Evolutionary conservation across 495 filamentous ascomycete genomes (phyloP), one percentile per base, ranked within the genome.

Genomic region (Bacidia rubella): DNA sequence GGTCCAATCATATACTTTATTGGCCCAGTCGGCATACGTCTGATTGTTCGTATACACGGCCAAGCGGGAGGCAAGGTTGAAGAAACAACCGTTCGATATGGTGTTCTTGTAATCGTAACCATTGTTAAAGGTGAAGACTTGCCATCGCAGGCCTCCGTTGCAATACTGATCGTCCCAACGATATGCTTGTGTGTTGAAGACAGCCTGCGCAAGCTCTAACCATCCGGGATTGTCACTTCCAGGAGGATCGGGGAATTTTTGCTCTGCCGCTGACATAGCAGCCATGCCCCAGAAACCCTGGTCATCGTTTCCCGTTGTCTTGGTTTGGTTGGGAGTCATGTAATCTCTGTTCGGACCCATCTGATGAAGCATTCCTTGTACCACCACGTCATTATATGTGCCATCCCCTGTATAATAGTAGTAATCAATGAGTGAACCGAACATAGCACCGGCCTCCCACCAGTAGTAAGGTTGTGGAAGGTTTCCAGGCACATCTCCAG

Each of bases 211-310:
- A 49, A 92, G 72, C 2, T 82, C 82, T 2, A 92, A 69, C 85
- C 86, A 92, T 54, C 79, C 75, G 2, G 85, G 82, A 53, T 80
- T 55, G 42, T 76, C 74, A 0, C 55, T 54, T 0, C 2, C 47
- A 1, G 68, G 69, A 5, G 73, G 73, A 48, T 73, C 70, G 20
- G 82, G 82, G 57, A 81, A 90, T 45, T 81, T 83, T 46, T 79
- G 75, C 64, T 94, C 87, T 2, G 87, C 85, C 0, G 87, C 87
- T 5, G 80, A 74, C 79, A 94, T 85, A 29, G 80, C 85, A 2
- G 85, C 74, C 64, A 93, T 81, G 26, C 73, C 87, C 87, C 87
- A 94, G 61, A 94, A 94, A 0, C 74, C 81, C 61, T 92, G 87
- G 62, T 93, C 87, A 58, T 93, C 87, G 64, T 93, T 93, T 47